Base-by-base conservation (phyloP, 2,329 filamentous ascomycete species). In the Karstenula rhodostoma region DNA sequence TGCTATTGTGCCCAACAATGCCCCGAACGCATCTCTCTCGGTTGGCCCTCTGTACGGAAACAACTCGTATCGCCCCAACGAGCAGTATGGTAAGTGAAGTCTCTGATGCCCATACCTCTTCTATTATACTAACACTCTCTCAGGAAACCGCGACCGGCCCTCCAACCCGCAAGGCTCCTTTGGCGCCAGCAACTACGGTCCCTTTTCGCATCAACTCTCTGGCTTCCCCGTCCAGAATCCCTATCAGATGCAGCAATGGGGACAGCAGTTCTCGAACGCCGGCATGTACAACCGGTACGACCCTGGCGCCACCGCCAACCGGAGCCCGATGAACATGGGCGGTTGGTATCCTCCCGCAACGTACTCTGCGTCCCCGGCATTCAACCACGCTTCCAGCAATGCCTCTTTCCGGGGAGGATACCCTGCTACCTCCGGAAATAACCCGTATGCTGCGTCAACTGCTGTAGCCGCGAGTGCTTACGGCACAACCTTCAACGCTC, bases 41-140 rank as follows among this genome's bases (percentile, higher is more conserved):
- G 71, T 77, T 17, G 74, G 75, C 29, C 75, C 73, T 56, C 72
- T 73, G 19, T 77, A 75, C 52, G 74, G 74, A 17, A 67, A 64
- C 32, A 71, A 58, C 59, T 67, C 56, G 1, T 67, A 69, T 13
- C 71, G 70, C 19, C 54, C 62, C 32, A 69, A 67, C 32, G 67
- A 72, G 50, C 71, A 74, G 33, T 73, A 71, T 58, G 65, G 73
- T 75, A 61, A 61, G 70, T 66, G 10, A 12, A 19, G 40, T 23
- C 50, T 13, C 25, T 46, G n/a, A 13, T 12, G 23, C 6, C 2
- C 12, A 3, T 27, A 7, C 27, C 1, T 22, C 23, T 12, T 35
- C 33, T n/a, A 40, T 9, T 32, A 42, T 44, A 46, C 63, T 73
- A 61, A 74, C 52, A 35, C n/a, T n/a, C 7, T 12, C 32, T 8